phyloP scores from a whole-genome alignment of 2,329 filamentous ascomycete species.

The Fusarium drepaniforme region DNA sequence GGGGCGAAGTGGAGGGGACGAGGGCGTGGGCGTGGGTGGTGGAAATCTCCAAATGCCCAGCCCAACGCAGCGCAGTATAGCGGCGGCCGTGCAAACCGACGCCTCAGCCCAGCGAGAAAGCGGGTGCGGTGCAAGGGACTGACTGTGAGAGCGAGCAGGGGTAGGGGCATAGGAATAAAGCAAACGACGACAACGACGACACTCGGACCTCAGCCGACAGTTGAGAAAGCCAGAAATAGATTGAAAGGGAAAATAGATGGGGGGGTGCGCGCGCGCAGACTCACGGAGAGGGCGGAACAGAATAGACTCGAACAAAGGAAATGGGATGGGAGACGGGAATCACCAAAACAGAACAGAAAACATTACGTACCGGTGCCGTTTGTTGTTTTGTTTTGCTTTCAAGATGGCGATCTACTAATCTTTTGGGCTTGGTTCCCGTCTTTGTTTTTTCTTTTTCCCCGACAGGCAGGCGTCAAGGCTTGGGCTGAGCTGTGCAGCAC shows the following conservation, averaged over 20 bases:
- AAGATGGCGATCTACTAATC: slow-evolving; percentile 5
- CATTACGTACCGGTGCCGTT: background rate
- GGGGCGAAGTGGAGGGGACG: slow-evolving; percentile 10
- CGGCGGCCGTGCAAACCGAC: slow-evolving; percentile 39
- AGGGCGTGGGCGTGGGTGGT: slow-evolving; percentile 25
- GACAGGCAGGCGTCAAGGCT: slow-evolving; percentile 11
- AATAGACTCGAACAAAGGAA: slow-evolving; percentile 29
- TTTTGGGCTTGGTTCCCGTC: slow-evolving; percentile 19
- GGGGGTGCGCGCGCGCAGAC: background rate
- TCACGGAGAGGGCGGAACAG: slow-evolving; percentile 13
- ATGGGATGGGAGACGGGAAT: slow-evolving; percentile 4
- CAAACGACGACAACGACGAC: slow-evolving; percentile 4
- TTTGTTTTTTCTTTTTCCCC: slow-evolving; percentile 20
- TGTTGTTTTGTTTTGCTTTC: slow-evolving; percentile 2
- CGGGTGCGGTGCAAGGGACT: background rate
- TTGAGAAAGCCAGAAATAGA: slow-evolving; percentile 37
- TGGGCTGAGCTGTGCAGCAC: background rate
- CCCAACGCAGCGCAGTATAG: slow-evolving; percentile 33
- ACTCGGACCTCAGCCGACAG: slow-evolving; percentile 18
- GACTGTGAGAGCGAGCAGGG: slow-evolving; percentile 8
- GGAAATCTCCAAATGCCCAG: slow-evolving; percentile 12
- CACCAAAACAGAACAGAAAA: background rate
- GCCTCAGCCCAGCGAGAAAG: slow-evolving; percentile 23
- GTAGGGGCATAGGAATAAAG: slow-evolving; percentile 24
- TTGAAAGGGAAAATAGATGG: slow-evolving; percentile 24